A percentile compares a stretch with the other conserved stretches of the same genome.
Conservation (phyloP, 108 stramenopile genomes). For the Cyclotella atomus region DNA sequence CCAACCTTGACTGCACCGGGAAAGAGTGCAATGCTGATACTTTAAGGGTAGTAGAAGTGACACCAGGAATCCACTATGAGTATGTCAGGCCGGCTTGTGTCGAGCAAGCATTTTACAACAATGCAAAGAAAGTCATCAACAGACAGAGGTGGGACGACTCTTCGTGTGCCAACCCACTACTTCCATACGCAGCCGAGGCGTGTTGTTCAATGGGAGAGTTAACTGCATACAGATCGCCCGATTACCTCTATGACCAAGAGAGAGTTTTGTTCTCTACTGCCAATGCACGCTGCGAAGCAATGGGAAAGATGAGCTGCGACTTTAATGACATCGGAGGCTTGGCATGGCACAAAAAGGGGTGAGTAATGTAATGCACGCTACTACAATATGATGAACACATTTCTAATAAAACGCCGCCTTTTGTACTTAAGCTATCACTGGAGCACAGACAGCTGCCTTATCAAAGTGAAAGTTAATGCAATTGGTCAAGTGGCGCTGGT, state of each 20-base stretch:
- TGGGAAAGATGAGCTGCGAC: constrained; percentile 34
- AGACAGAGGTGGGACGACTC: constrained; percentile 28
- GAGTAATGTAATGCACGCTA: background rate
- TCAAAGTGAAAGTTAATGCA: constrained; percentile 60
- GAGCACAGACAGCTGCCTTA: constrained; percentile 50
- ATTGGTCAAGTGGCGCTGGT: constrained; percentile 65
- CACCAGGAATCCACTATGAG: constrained; percentile 59
- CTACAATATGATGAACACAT: background rate
- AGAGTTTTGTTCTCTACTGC: constrained; percentile 37
- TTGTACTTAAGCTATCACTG: constrained; percentile 37
- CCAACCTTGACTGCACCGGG: constrained; percentile 51
- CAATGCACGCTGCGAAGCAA: constrained; percentile 30
- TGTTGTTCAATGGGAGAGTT: constrained; percentile 31
- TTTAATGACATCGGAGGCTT: constrained; percentile 33
- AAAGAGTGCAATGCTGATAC: constrained; percentile 65
- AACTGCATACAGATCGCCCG: constrained; percentile 12
- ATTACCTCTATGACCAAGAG: constrained; percentile 45
- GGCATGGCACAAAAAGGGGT: constrained; percentile 34
- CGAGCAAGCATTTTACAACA: constrained; percentile 56
- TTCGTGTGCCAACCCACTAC: constrained; percentile 46
- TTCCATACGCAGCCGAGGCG: constrained; percentile 42
- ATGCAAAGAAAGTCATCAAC: constrained; percentile 56
- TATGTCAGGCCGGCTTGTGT: constrained; percentile 70
- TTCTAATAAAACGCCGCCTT: background rate
- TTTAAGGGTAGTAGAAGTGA: constrained; percentile 59